Percentiles rank a stretch among this genome's conserved stretches.
Conservation (phyloP, 768 basidiomycete species). For the Tubosaeta sp. region DNA sequence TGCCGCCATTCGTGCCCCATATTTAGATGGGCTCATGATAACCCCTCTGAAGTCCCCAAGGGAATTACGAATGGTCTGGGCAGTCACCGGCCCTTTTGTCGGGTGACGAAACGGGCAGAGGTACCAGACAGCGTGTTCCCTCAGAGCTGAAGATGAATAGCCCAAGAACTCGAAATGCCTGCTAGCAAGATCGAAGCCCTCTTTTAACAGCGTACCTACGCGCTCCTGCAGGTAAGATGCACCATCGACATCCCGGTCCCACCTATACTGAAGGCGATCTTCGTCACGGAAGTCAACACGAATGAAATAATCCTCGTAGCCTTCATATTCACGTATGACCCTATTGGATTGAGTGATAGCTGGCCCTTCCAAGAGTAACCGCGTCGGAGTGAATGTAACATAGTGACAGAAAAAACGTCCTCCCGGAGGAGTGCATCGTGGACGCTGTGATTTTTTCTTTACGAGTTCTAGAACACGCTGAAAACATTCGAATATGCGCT, state of each 20-base stretch:
- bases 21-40: conserved; percentile 64
- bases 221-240: conserved; percentile 50
- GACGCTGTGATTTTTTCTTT: conserved; percentile 11
- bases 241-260: conserved; percentile 65
- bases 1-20: conserved; percentile 70
- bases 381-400: conserved; percentile 72
- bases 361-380: conserved; percentile 72
- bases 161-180: conserved; percentile 75
- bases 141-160: conserved; percentile 74
- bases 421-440: conserved; percentile 22
- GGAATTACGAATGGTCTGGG: conserved; percentile 53
- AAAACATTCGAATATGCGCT: conserved; percentile 45
- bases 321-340: conserved; percentile 64
- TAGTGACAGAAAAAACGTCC: conserved; percentile 65
- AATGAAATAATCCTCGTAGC: conserved; percentile 64
- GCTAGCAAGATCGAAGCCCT: conserved; percentile 68
- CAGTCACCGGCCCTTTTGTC: conserved; percentile 43
- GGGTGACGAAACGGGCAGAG: conserved; percentile 56
- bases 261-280: conserved; percentile 67
- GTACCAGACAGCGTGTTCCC: conserved; percentile 83
- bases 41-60: conserved; percentile 68
- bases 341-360: conserved; percentile 74
- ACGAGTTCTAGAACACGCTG: conserved; percentile 26
- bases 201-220: conserved; percentile 54
- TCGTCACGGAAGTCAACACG: conserved; percentile 86